Conservation (phyloP, 495 filamentous ascomycete genomes). For the Rhizodiscina lignyota region DNA sequence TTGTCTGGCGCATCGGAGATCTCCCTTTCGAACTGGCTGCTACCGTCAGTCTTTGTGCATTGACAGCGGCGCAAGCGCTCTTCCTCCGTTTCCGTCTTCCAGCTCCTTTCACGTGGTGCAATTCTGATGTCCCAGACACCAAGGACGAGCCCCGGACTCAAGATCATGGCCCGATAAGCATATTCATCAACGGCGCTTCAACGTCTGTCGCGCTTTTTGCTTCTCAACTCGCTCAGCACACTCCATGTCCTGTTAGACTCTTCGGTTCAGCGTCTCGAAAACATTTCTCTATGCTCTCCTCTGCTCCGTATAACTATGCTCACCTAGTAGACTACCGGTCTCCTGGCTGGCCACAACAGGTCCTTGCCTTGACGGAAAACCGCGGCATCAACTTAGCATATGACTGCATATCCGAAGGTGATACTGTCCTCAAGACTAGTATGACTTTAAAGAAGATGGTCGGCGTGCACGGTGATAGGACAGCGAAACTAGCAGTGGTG, state of each 20-base stretch:
- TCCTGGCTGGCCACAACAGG: conserved; percentile 31
- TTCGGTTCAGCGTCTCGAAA: conserved; percentile 20
- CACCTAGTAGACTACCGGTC: conserved; percentile 40
- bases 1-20: conserved; percentile 22
- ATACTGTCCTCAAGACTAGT: conserved; percentile 5
- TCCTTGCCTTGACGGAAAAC: conserved; percentile 20
- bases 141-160: neutral
- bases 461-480: too few species aligned
- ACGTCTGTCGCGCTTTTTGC: conserved; percentile 25
- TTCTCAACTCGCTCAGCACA: conserved; percentile 19
- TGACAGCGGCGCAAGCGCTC: conserved; percentile 20
- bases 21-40: conserved; percentile 19
- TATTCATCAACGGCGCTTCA: conserved; percentile 27
- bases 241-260: conserved; percentile 12
- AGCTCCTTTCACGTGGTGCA: conserved; percentile 14
- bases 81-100: conserved; percentile 19
- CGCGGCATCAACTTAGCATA: conserved; percentile 16
- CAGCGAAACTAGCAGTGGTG: conserved; percentile 17
- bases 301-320: conserved; percentile 25
- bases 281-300: conserved; percentile 11
- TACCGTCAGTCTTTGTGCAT: conserved; percentile 15
- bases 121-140: conserved; percentile 3
- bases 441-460: conserved; percentile 3
- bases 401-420: conserved; percentile 27
- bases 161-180: neutral